Evolutionary conservation across 2,329 filamentous ascomycete species (phyloP).

Genomic region (Fusarium nurragi): DNA sequence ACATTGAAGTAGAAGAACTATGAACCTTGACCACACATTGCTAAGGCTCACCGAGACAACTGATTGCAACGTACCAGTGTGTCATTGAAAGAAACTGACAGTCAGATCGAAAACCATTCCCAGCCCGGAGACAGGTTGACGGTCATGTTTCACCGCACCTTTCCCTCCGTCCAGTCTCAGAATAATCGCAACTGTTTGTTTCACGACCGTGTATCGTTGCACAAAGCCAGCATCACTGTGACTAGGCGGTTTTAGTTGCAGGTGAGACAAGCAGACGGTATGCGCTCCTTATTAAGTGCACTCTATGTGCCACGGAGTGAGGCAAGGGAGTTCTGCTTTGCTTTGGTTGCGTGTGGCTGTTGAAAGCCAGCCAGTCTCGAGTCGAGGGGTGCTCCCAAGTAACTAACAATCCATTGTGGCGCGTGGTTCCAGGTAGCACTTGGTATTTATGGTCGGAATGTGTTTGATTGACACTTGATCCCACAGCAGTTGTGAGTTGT

Average conservation of each 20-base stretch:
- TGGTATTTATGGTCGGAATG: slow-evolving; percentile 27
- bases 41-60: neutral
- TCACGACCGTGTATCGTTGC: slow-evolving; percentile 15
- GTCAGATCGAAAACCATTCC: slow-evolving; percentile 19
- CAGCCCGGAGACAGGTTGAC: slow-evolving; percentile 15
- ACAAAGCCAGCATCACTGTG: slow-evolving; percentile 17
- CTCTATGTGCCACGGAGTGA: slow-evolving; percentile 11
- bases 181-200: slow-evolving; percentile 26
- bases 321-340: slow-evolving; percentile 28
- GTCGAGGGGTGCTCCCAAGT: slow-evolving; percentile 15
- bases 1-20: neutral
- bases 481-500: slow-evolving; percentile 11
- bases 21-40: neutral
- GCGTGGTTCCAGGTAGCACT: slow-evolving; percentile 9
- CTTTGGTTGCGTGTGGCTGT: slow-evolving; percentile 12
- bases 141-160: slow-evolving; percentile 20
- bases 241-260: slow-evolving; percentile 22
- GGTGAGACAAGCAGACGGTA: slow-evolving; percentile 28
- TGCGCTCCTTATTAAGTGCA: slow-evolving; percentile 15
- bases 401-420: slow-evolving; percentile 24
- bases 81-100: neutral
- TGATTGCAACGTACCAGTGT: neutral
- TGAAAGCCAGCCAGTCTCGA: slow-evolving; percentile 12
- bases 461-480: slow-evolving; percentile 26
- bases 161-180: slow-evolving; percentile 17